A percentile compares a stretch with the other conserved stretches of the same genome.
Conservation (phyloP, 2,329 filamentous ascomycete species). For the Coleophoma eucalyptorum region DNA sequence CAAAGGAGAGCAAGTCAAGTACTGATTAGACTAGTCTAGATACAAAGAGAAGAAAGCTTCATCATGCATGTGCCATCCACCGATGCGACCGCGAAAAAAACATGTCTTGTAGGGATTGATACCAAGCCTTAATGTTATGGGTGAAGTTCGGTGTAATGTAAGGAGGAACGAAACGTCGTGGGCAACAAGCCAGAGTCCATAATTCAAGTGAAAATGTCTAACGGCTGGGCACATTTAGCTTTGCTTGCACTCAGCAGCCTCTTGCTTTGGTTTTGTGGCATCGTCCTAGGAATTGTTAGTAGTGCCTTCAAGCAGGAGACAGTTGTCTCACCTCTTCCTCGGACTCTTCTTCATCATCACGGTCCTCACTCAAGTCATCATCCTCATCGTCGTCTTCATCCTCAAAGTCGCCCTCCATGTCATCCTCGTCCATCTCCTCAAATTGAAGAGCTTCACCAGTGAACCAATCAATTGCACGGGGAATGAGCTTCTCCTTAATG, state of each 20-base stretch:
- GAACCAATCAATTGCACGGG: constrained; percentile 98
- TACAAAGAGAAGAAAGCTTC: constrained; percentile 13
- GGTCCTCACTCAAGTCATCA: constrained; percentile 77
- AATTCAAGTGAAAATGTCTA: no score
- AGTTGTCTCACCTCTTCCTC: constrained; percentile 65
- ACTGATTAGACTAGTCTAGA: constrained; percentile 28
- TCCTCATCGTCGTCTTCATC: constrained; percentile 89
- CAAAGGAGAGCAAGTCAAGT: constrained; percentile 11
- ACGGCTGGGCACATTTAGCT: constrained; percentile 51
- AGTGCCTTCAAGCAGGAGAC: constrained; percentile 2
- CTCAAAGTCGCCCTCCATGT: constrained; percentile 78
- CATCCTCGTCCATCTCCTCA: constrained; percentile 85
- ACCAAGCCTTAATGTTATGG: not conserved
- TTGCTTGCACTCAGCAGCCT: constrained; percentile 94
- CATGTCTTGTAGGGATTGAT: not conserved
- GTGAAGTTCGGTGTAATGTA: not conserved
- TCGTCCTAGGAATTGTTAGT: constrained; percentile 62
- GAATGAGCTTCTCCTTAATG: constrained; percentile 99
- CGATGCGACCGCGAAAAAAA: not conserved
- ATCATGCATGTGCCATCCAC: constrained; percentile 7
- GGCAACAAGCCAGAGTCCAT: not conserved
- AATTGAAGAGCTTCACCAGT: constrained; percentile 96
- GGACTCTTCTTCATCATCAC: constrained; percentile 70
- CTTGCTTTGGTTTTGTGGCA: constrained; percentile 85
- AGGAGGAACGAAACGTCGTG: constrained; percentile 5